A percentile compares a stretch with the other conserved stretches of the same genome.
Evolutionary conservation across 352 stramenopile genomes (phyloP).

Genomic region (Blastocystis hominis): DNA sequence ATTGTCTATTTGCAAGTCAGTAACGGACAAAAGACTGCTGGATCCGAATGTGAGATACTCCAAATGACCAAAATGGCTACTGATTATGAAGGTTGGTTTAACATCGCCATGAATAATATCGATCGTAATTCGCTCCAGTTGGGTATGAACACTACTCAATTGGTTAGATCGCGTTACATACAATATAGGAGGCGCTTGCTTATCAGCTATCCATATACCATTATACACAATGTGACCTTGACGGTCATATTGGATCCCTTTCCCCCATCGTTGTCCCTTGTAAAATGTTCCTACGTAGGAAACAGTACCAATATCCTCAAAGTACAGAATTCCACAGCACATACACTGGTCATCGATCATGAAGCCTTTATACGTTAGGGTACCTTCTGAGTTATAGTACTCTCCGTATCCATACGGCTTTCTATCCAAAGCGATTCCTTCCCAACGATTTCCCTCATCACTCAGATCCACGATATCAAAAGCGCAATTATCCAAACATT

Average conservation of each 20-base stretch:
- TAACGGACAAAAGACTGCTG: not conserved
- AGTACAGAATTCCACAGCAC: not conserved
- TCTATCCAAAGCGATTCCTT: not conserved
- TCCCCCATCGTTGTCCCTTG: not conserved
- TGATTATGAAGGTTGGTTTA: not conserved
- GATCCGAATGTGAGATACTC: not conserved
- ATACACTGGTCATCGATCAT: not conserved
- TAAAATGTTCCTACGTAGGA: not conserved
- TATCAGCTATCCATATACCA: not conserved
- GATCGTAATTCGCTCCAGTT: not conserved
- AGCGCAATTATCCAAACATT: not conserved
- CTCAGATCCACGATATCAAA: not conserved
- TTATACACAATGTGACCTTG: not conserved
- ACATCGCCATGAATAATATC: not conserved
- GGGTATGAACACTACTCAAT: not conserved
- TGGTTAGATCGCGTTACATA: not conserved
- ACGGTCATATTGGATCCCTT: not conserved
- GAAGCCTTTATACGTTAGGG: not conserved
- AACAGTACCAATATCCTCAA: not conserved
- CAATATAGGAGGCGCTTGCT: not conserved
- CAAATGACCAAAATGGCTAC: not conserved
- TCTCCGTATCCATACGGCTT: not conserved
- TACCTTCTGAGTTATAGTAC: not conserved
- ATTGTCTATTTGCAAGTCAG: not conserved
- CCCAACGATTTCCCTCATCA: not conserved